phyloP scores from a whole-genome alignment of 2,329 filamentous ascomycete species.

The Fusarium nodosum region DNA sequence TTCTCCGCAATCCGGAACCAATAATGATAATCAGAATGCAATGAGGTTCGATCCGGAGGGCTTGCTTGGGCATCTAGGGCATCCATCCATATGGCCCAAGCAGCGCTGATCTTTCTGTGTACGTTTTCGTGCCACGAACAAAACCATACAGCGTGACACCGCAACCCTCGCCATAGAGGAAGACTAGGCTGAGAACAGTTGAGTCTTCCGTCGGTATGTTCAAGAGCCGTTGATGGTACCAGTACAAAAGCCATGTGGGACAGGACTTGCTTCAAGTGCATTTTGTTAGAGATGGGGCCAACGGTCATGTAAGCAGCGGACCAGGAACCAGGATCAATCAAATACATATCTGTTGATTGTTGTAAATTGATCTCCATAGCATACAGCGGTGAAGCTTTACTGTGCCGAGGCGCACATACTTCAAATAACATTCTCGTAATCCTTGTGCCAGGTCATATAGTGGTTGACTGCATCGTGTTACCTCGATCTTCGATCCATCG shows the following conservation, averaged over 20 bases:
- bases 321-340: slow-evolving; percentile 4
- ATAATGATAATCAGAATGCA: slow-evolving; percentile 7
- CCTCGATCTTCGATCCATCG: slow-evolving; percentile 17
- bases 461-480: slow-evolving; percentile 12
- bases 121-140: slow-evolving; percentile 8
- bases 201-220: slow-evolving; percentile 6
- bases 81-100: slow-evolving; percentile 29
- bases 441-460: slow-evolving; percentile 27
- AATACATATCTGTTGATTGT: slow-evolving; percentile 32
- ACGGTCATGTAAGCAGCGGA: slow-evolving; percentile 1
- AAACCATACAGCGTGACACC: slow-evolving; percentile 16
- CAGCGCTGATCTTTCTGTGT: slow-evolving; percentile 33
- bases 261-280: slow-evolving; percentile 16
- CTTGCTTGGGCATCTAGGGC: slow-evolving; percentile 24
- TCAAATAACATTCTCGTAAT: slow-evolving; percentile 15
- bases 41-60: slow-evolving; percentile 14
- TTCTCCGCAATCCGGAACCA: slow-evolving; percentile 15
- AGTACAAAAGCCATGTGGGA: slow-evolving; percentile 6
- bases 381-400: slow-evolving; percentile 17
- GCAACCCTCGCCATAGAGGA: slow-evolving; percentile 11
- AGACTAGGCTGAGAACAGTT: slow-evolving; percentile 23
- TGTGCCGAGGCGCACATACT: slow-evolving; percentile 9
- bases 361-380: slow-evolving; percentile 20
- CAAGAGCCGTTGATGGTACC: not conserved
- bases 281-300: not conserved